These are phyloP conservation scores for Adansonia digitata DNA, from an alignment of 345 rosid genomes.

Conservation along the genomic window DNA sequence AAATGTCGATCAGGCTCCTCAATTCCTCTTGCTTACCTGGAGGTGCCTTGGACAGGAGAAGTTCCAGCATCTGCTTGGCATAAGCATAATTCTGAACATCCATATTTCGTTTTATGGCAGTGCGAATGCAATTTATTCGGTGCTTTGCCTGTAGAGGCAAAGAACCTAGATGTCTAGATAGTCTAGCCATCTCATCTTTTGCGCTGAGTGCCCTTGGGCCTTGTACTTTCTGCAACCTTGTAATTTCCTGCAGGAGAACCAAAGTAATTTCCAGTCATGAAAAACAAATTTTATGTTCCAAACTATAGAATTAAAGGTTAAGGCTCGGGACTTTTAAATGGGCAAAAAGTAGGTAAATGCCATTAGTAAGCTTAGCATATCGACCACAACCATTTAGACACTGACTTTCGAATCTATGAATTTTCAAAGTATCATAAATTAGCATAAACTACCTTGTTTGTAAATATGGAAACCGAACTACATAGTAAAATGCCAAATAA, in stretches of 20 bases:
- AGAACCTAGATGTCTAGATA: slow-evolving; percentile 87
- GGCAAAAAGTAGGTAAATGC: background rate
- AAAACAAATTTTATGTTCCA: background rate
- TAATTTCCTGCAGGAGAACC: slow-evolving; percentile 62
- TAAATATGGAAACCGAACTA: background rate
- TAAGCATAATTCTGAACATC: slow-evolving; percentile 94
- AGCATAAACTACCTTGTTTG: background rate
- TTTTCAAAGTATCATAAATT: background rate
- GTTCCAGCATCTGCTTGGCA: slow-evolving; percentile 92
- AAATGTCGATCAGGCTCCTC: slow-evolving; percentile 80
- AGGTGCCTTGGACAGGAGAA: slow-evolving; percentile 94
- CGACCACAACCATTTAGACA: background rate
- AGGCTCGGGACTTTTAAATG: background rate
- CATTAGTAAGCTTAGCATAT: slow-evolving; percentile 1
- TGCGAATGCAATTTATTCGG: slow-evolving; percentile 90
- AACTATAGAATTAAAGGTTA: background rate
- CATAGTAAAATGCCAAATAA: background rate
- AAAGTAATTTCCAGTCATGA: slow-evolving; percentile 10
- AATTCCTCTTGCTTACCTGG: slow-evolving; percentile 86
- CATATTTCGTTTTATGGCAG: slow-evolving; percentile 94
- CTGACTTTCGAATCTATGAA: background rate
- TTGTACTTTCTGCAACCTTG: slow-evolving; percentile 78
- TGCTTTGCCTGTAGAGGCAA: slow-evolving; percentile 89
- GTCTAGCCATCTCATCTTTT: slow-evolving; percentile 96
- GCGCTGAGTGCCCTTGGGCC: slow-evolving; percentile 92